A percentile compares a stretch with the other conserved stretches of the same genome.
These are phyloP conservation scores for Straminergon stramineum DNA, from an alignment of 225 moss, liverwort and hornwort genomes.

Conservation along the genomic window DNA sequence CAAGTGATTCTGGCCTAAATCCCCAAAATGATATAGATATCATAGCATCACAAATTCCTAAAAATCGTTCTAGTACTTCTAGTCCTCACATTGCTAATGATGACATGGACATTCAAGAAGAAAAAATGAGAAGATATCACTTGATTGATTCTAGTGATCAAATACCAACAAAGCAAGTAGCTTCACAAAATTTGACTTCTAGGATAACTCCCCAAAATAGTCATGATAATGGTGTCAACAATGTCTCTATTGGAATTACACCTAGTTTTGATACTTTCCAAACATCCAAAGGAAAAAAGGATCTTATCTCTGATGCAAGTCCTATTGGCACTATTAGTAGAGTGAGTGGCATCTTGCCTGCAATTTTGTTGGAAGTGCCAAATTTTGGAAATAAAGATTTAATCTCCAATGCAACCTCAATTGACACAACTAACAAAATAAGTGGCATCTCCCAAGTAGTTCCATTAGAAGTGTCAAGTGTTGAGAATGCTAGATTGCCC, in stretches of 20 bases:
- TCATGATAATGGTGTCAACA: background rate
- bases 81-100: background rate
- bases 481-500: background rate
- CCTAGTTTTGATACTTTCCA: background rate
- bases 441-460: background rate
- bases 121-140: background rate
- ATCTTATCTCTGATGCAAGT: background rate
- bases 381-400: background rate
- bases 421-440: background rate
- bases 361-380: background rate
- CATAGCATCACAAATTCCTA: background rate
- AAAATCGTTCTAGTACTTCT: background rate
- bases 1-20: background rate
- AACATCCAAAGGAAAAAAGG: background rate
- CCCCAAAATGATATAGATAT: background rate
- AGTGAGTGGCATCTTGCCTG: background rate
- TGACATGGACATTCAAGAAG: background rate
- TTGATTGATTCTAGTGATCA: background rate
- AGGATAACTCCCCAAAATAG: background rate
- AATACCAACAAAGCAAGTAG: background rate
- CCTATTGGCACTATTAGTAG: background rate
- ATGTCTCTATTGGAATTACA: background rate
- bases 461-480: background rate
- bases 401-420: background rate
- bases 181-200: background rate